phyloP scores from a whole-genome alignment of 2,329 filamentous ascomycete species.

The Phialophora tarda region DNA sequence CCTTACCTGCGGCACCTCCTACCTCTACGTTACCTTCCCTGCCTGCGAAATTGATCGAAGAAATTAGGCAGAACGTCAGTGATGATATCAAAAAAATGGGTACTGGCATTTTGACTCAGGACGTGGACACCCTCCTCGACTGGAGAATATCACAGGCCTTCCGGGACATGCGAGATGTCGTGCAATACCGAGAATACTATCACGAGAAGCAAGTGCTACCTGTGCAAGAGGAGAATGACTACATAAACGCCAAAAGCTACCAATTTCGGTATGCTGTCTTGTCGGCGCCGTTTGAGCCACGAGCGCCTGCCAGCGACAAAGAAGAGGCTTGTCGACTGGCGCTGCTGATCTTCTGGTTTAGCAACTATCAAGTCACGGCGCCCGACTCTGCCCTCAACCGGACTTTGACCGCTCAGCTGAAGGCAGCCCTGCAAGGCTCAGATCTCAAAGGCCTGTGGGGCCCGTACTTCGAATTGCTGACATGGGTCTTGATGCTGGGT shows the following conservation, averaged over 20 bases:
- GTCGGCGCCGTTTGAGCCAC: conserved; percentile 25
- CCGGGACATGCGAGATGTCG: conserved; percentile 28
- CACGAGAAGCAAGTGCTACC: conserved; percentile 27
- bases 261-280: conserved; percentile 28
- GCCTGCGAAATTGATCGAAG: conserved; percentile 19
- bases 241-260: conserved; percentile 31
- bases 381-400: conserved; percentile 27
- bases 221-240: conserved; percentile 19
- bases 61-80: conserved; percentile 21
- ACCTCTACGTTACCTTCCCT: conserved; percentile 22
- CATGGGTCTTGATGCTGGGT: conserved; percentile 26
- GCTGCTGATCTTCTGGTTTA: conserved; percentile 31
- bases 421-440: conserved; percentile 22
- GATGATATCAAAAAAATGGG: conserved; percentile 27
- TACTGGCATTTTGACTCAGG: conserved; percentile 19
- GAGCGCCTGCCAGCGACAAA: conserved; percentile 27
- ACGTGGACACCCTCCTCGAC: conserved; percentile 23
- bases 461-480: conserved; percentile 22
- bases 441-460: conserved; percentile 25
- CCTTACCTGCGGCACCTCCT: conserved; percentile 25
- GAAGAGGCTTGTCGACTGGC: conserved; percentile 27
- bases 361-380: conserved; percentile 24
- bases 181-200: conserved; percentile 30
- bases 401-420: conserved; percentile 26
- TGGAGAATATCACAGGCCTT: conserved; percentile 28